Evolutionary conservation across 805 yeast species (phyloP).

Genomic region (Teunomyces panamensis): DNA sequence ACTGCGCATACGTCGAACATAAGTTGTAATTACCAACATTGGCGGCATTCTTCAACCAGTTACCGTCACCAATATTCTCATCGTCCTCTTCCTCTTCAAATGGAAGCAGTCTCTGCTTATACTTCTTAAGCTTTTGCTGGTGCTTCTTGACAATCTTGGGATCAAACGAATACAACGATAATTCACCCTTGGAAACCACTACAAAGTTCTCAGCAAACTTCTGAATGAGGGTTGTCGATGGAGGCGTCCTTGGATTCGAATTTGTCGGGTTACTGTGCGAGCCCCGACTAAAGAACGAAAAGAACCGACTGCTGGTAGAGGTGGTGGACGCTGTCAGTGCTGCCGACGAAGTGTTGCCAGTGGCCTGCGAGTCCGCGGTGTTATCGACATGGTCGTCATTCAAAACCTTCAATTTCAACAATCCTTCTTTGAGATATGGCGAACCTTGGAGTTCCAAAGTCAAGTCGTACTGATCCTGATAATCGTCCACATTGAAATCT

Average conservation of each 20-base stretch:
- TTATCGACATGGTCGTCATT: conserved; percentile 38
- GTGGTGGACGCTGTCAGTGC: conserved; percentile 10
- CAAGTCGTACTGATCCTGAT: conserved; percentile 52
- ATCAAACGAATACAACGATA: conserved; percentile 55
- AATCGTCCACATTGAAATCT: conserved; percentile 37
- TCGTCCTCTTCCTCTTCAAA: conserved; percentile 22
- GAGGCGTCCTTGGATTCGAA: not conserved
- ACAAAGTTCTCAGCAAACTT: conserved; percentile 50
- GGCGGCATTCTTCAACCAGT: conserved; percentile 65
- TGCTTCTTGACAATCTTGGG: conserved; percentile 42
- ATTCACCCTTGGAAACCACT: conserved; percentile 67
- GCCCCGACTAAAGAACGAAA: conserved; percentile 25
- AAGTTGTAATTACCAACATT: conserved; percentile 52
- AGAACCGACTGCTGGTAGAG: conserved; percentile 17
- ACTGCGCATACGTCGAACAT: conserved; percentile 49
- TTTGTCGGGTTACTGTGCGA: not conserved
- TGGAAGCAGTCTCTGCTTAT: conserved; percentile 18
- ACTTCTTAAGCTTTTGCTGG: conserved; percentile 26
- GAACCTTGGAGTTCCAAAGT: conserved; percentile 67
- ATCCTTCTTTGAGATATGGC: conserved; percentile 77
- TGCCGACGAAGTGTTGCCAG: conserved; percentile 14
- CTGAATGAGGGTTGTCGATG: conserved; percentile 7
- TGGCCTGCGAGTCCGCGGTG: conserved; percentile 6
- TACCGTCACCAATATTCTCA: conserved; percentile 54
- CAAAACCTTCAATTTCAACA: conserved; percentile 43